Evolutionary conservation across 192 early-diverging fungal species (phyloP), one percentile per base, ranked within the genome.

Genomic region (Backusella tarrabulga): DNA sequence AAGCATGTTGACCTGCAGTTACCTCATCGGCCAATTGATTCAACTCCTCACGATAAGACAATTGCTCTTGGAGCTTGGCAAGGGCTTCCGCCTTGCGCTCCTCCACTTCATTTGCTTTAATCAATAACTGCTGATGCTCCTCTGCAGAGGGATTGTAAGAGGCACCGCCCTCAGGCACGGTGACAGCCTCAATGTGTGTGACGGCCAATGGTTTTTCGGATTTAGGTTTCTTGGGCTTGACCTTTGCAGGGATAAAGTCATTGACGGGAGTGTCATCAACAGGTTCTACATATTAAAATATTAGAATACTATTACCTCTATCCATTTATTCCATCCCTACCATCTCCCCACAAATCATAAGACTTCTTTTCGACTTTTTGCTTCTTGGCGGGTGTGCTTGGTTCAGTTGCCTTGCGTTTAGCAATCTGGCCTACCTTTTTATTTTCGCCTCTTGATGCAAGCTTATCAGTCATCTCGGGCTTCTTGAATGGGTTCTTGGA

Each of bases 121-220:
- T 75, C 42, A 95, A 72, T 41, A 93, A 78, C 67, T 84, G 83
- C 80, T 95, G 91, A 86, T 98, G 96, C 52, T 95, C 93, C 67
- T 88, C 84, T 77, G 91, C 87, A 14, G 87, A 85, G 8, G 98
- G 98, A 68, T 95, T 95, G 84, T 99, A 99, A 17, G 96, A 98
- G 0, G 93, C 88, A 56, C 98, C 98, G 2, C 93, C 90, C 71
- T 96, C 92, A 29, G 92, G 88, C 44, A 93, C 82, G 38, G 90
- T 84, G 2, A 99, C 91, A 4, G 94, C 93, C 0, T 92, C 88
- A 19, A 69, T 34, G 56, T 83, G 72, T 12, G 92, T 71, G 14
- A 63, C 73, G 0, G 70, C 85, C 40, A 85, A 68, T n/a, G 84
- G 86, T 75, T 83, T 91, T 52, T 81, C 52, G 0, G 88, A 84